Percentiles rank a stretch among this genome's conserved stretches.
These are phyloP conservation scores for Auriscalpium vulgare DNA, from an alignment of 768 basidiomycete genomes.

Conservation along the genomic window DNA sequence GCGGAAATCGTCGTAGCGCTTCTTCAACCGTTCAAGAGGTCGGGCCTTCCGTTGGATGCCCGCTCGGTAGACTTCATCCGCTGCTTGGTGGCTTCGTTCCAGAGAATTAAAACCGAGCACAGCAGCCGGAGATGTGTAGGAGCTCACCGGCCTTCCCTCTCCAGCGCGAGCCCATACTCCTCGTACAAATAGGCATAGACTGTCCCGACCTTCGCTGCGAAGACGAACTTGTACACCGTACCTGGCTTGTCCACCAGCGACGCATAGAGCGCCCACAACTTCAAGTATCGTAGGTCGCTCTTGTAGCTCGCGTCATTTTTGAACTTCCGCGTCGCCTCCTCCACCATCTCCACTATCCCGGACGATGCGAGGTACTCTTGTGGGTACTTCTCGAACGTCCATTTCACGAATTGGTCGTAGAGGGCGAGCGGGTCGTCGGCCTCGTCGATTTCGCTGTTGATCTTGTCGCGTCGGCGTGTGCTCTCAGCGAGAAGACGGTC, in stretches of 20 bases:
- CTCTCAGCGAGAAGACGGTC: slow-evolving; percentile 4
- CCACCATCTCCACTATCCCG: slow-evolving; percentile 73
- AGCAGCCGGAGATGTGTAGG: neutral
- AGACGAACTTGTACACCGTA: slow-evolving; percentile 50
- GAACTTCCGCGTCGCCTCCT: slow-evolving; percentile 77
- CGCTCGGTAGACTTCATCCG: slow-evolving; percentile 71
- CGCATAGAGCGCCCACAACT: slow-evolving; percentile 87
- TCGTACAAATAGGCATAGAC: slow-evolving; percentile 83
- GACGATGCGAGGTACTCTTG: slow-evolving; percentile 59
- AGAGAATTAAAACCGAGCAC: neutral
- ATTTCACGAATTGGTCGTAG: slow-evolving; percentile 83
- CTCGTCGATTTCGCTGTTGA: slow-evolving; percentile 35
- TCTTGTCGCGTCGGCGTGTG: slow-evolving; percentile 14
- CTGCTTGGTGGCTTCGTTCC: slow-evolving; percentile 54
- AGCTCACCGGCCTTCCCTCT: slow-evolving; percentile 63
- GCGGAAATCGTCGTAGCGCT: slow-evolving; percentile 69
- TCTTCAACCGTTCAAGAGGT: slow-evolving; percentile 79
- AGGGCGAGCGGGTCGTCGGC: slow-evolving; percentile 84
- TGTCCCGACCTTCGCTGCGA: slow-evolving; percentile 44
- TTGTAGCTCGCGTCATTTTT: slow-evolving; percentile 78
- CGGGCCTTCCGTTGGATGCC: slow-evolving; percentile 79
- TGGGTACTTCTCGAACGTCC: slow-evolving; percentile 77
- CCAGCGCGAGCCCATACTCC: slow-evolving; percentile 79
- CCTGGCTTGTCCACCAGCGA: slow-evolving; percentile 65
- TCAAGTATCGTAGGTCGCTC: slow-evolving; percentile 84